Conservation (phyloP, 257 asterid species). For the Solanum bulbocastanum region DNA sequence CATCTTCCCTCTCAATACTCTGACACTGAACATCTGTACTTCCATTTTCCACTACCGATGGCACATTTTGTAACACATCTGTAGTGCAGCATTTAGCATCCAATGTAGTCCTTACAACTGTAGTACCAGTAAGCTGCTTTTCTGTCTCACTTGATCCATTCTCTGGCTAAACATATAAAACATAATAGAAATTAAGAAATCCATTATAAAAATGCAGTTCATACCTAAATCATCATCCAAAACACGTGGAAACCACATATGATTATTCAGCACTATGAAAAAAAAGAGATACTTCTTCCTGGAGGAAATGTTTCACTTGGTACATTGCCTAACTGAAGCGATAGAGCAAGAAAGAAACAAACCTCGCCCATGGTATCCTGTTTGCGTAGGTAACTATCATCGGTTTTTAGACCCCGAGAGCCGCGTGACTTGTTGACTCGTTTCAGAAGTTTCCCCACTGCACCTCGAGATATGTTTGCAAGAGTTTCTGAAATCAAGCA, state of each 20-base stretch:
- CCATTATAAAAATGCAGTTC: neutral
- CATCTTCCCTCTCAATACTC: constrained; percentile 26
- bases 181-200: neutral
- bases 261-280: neutral
- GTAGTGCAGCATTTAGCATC: constrained; percentile 18
- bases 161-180: constrained; percentile 29
- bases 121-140: constrained; percentile 2
- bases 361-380: constrained; percentile 33
- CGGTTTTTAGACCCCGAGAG: constrained; percentile 36
- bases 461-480: constrained; percentile 50
- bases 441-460: constrained; percentile 55
- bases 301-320: neutral
- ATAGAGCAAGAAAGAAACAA: constrained; percentile 1
- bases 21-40: neutral
- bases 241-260: neutral
- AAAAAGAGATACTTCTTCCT: neutral
- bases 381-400: constrained; percentile 40
- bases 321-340: neutral
- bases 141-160: constrained; percentile 11
- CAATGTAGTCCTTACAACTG: constrained; percentile 5
- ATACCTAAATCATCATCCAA: neutral
- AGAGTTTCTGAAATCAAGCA: constrained; percentile 51
- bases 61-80: constrained; percentile 23
- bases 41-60: constrained; percentile 6
- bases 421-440: constrained; percentile 33